Evolutionary conservation across 2,329 filamentous ascomycete genomes (phyloP).

Genomic region (Blastomyces parvus): DNA sequence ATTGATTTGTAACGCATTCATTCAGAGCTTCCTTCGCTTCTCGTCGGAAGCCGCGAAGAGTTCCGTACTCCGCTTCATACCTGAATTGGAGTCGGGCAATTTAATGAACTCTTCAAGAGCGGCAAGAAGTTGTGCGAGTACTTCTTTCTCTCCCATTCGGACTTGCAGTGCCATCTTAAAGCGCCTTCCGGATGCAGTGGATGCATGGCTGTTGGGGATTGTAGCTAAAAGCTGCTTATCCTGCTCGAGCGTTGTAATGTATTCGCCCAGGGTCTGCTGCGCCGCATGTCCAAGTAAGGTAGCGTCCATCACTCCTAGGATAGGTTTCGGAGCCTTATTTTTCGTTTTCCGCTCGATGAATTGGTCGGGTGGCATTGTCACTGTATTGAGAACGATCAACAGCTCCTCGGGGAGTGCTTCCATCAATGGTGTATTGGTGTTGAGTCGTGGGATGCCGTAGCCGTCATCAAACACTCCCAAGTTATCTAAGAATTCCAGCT

Average conservation of each 20-base stretch:
- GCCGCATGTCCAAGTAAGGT: slow-evolving; percentile 29
- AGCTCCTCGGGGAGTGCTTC: slow-evolving; percentile 34
- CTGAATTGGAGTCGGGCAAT: slow-evolving; percentile 12
- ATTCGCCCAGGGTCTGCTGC: slow-evolving; percentile 36
- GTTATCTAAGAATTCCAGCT: slow-evolving; percentile 51
- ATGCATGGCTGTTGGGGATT: slow-evolving; percentile 24
- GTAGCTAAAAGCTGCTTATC: slow-evolving; percentile 37
- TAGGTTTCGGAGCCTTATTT: slow-evolving; percentile 30
- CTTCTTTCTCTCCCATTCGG: slow-evolving; percentile 61
- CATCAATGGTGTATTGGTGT: slow-evolving; percentile 20
- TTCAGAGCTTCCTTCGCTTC: slow-evolving; percentile 16
- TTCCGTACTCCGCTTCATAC: slow-evolving; percentile 25
- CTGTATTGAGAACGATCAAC: slow-evolving; percentile 29
- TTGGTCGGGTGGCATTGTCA: slow-evolving; percentile 27
- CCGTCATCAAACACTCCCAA: slow-evolving; percentile 59
- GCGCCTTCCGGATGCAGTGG: slow-evolving; percentile 28
- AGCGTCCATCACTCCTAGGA: slow-evolving; percentile 22
- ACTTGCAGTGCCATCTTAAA: slow-evolving; percentile 56
- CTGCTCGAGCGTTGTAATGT: slow-evolving; percentile 45
- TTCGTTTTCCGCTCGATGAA: slow-evolving; percentile 27
- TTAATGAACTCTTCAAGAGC: slow-evolving; percentile 25
- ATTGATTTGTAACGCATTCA: background rate
- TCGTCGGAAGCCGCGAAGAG: slow-evolving; percentile 19
- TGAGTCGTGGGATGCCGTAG: slow-evolving; percentile 50
- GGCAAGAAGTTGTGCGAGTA: slow-evolving; percentile 48